Base-by-base conservation (phyloP, 768 basidiomycete species). In the Leucocoprinus leucothites region DNA sequence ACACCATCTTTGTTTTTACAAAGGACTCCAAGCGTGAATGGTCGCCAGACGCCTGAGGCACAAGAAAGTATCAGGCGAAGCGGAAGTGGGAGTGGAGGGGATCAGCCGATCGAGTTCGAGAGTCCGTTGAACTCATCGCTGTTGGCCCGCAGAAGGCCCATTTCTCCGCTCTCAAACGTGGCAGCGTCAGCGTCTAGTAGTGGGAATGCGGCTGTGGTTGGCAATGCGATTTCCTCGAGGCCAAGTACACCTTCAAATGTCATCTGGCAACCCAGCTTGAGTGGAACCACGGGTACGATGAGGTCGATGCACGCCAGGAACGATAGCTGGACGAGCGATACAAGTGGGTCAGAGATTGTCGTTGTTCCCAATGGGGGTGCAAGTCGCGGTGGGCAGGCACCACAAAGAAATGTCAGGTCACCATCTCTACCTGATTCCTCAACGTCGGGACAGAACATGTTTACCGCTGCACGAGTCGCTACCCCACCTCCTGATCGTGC, bases 181-280 rank as follows among this genome's bases (percentile, higher is more conserved):
- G 54, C 41, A 26, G 48, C 48, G 74, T 24, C 72, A 7, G 44
- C 52, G 24, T 46, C 52, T 38, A 45, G 21, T 46, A 44, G 44
- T 19, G 38, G 11, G 38, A 38, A 38, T 38, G 38, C 38, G 38
- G 25, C 52, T 24, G 42, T 24, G 5, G 18, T 25, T 14, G 41
- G 54, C 19, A 56, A 43, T 18, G 40, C 48, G 26, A 35, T 40
- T 36, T 43, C 47, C 40, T 88, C 89, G 24, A 82, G 84, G 26
- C 85, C 86, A 28, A 69, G 72, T 25, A 82, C 80, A 9, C 89
- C 89, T 34, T 91, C 90, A 1, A 89, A 87, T 65, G 78, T 89
- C 50, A 80, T 82, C n/a, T 91, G 89, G 89, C 82, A 70, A 59
- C 65, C 62, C 66, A 71, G 62, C 53, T 43, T 60, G 22, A 64